Evolutionary conservation across 2,329 filamentous ascomycete species (phyloP), one percentile per base, ranked within the genome.

Genomic region (Cytospora chrysosperma): DNA sequence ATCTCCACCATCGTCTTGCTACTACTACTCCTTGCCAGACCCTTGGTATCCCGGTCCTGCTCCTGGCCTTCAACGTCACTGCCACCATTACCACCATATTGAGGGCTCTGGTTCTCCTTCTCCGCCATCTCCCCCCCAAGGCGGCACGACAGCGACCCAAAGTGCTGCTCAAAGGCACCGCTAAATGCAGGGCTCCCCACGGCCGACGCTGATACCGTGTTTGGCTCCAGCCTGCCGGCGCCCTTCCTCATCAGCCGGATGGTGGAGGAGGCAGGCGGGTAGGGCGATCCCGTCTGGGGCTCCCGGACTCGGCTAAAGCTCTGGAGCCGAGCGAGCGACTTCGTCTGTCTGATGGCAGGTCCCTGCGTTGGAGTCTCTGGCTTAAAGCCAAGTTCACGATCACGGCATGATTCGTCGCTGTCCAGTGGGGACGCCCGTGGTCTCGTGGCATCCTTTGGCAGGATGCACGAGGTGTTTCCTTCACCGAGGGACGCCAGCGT

Each of bases 1-100:
- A 62, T 27, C 5, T 67, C 65, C 27, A 65, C 65, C 65, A 67
- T 67, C 21, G 56, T 59, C 40, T 65, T 65, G 30, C 56, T 55
- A 1, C 63, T 56, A 30, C 56, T 55, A 1, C 63, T 56, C 21
- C 56, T 34, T 12, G 37, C 24, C 6, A 56, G 49, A 26, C 50
- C n/a, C 34, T 59, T 61, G 21, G n/a, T 24, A 3, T 28, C 12
- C 21, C 40, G 43, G 6, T 34, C 27, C 19, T 26, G 47, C 13
- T 15, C 52, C 8, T 37, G n/a, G 9, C 6, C 40, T 9, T 43
- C 37, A 26, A n/a, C 43, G 1, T 30, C 55, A 37, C 27, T 26
- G 24, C n/a, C 34, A 4, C 47, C 55, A 37, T 17, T 28, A 4
- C 47, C 55, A 37, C 37, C 49, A 49, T 6, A 10, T 50, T 19